A percentile compares a stretch with the other conserved stretches of the same genome.
Evolutionary conservation across 768 basidiomycete genomes (phyloP).

Genomic region (Podaxis rugospora): DNA sequence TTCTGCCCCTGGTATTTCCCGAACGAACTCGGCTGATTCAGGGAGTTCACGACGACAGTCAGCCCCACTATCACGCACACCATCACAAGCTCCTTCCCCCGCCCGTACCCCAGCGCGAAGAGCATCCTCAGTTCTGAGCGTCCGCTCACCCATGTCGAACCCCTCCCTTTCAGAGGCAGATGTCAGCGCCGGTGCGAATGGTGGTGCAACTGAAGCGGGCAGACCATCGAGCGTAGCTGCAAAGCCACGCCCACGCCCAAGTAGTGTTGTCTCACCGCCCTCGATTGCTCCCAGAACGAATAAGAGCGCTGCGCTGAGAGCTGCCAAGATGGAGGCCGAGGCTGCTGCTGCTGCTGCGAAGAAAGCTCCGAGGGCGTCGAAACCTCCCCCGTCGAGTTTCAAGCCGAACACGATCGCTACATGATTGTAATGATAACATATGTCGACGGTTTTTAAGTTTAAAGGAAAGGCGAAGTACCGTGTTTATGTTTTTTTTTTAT

Average conservation of each 20-base stretch:
- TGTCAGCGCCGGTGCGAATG: background rate
- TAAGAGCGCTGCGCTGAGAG: conserved; percentile 66
- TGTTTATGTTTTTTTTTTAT: background rate
- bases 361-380: conserved; percentile 21
- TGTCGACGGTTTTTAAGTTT: background rate
- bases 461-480: background rate
- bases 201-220: background rate
- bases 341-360: conserved; percentile 36
- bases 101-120: conserved; percentile 14
- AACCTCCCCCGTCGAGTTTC: conserved; percentile 36
- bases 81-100: conserved; percentile 24
- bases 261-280: conserved; percentile 52
- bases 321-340: conserved; percentile 61
- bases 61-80: conserved; percentile 16
- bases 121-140: background rate
- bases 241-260: conserved; percentile 47
- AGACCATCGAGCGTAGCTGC: conserved; percentile 16
- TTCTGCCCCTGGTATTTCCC: conserved; percentile 38
- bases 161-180: background rate
- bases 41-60: conserved; percentile 18
- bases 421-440: background rate
- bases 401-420: conserved; percentile 25
- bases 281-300: conserved; percentile 68
- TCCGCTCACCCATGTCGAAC: conserved; percentile 7
- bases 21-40: conserved; percentile 38